Conservation (phyloP, 2,329 filamentous ascomycete species). For the Stylonectria norvegica region DNA sequence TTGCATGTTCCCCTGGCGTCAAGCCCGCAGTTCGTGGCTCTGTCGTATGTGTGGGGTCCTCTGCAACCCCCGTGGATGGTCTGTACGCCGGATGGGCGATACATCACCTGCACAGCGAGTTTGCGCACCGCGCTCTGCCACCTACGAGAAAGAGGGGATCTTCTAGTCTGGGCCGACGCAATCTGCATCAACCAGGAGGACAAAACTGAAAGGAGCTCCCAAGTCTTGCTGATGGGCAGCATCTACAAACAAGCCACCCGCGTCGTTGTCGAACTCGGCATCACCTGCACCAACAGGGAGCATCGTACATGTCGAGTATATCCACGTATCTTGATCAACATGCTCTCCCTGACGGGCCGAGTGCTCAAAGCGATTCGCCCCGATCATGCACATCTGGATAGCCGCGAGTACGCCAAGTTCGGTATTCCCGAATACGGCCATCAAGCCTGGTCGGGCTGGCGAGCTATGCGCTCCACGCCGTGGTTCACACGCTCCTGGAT, state of each 20-base stretch:
- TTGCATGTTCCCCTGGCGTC: conserved; percentile 6
- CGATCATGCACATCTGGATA: conserved; percentile 1
- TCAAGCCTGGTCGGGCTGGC: conserved; percentile 7
- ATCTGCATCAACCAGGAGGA: conserved; percentile 5
- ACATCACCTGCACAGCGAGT: conserved; percentile 6
- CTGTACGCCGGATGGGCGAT: conserved; percentile 8
- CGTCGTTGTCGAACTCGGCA: conserved; percentile 4
- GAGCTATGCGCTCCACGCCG: conserved; percentile 5
- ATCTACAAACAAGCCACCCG: conserved; percentile 1
- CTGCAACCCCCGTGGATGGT: conserved; percentile 6
- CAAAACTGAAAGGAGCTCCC: not conserved
- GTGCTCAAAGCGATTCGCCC: conserved; percentile 4
- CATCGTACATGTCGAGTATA: conserved; percentile 6
- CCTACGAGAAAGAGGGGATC: conserved; percentile 2
- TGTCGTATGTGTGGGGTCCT: conserved; percentile 8
- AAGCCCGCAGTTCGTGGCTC: conserved; percentile 8
- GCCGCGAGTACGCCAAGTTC: conserved; percentile 3
- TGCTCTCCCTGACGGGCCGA: conserved; percentile 3
- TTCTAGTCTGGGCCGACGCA: conserved; percentile 2
- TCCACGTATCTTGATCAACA: conserved; percentile 8
- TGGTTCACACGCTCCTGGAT: conserved; percentile 9
- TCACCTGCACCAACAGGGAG: conserved; percentile 2
- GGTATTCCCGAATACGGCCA: conserved; percentile 4
- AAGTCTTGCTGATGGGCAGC: not conserved
- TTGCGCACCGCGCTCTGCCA: conserved; percentile 4